Percentiles rank a stretch among this genome's conserved stretches.
These are phyloP conservation scores for Eimeria necatrix DNA, from an alignment of 169 alveolate species.

Conservation along the genomic window DNA sequence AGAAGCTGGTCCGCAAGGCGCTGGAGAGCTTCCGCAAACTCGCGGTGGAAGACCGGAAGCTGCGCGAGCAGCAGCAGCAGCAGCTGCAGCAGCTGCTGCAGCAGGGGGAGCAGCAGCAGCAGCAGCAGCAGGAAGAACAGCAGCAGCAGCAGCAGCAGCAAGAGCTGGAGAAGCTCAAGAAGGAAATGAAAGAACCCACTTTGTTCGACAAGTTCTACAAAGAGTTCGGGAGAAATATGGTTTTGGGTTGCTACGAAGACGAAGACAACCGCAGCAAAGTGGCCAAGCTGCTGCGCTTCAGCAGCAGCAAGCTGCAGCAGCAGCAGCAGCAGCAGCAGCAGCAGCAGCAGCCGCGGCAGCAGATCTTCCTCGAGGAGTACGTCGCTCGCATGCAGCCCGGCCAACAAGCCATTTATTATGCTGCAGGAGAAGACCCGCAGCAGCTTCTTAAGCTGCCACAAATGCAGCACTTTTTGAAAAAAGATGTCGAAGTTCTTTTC, in stretches of 20 bases:
- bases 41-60: conserved; percentile 92
- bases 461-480: conserved; percentile 94
- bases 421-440: conserved; percentile 86
- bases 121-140: conserved; percentile 87
- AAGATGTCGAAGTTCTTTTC: conserved; percentile 96
- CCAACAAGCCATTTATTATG: conserved; percentile 96
- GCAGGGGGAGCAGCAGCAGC: conserved; percentile 89
- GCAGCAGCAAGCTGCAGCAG: conserved; percentile 93
- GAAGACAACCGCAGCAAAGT: conserved; percentile 96
- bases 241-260: conserved; percentile 98
- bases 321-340: no score
- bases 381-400: conserved; percentile 95
- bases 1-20: conserved; percentile 98
- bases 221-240: conserved; percentile 94
- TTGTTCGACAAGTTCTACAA: conserved; percentile 92
- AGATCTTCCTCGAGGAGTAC: conserved; percentile 92
- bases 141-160: conserved; percentile 46
- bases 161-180: conserved; percentile 89
- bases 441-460: conserved; percentile 94
- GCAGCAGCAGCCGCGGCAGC: conserved; percentile 89
- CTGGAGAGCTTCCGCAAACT: conserved; percentile 96
- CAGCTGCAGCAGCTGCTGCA: conserved; percentile 78
- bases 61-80: conserved; percentile 86
- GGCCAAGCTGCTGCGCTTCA: conserved; percentile 94
- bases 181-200: conserved; percentile 88